Conservation (phyloP, 179 eudicot species). For the Nepenthes alata region DNA sequence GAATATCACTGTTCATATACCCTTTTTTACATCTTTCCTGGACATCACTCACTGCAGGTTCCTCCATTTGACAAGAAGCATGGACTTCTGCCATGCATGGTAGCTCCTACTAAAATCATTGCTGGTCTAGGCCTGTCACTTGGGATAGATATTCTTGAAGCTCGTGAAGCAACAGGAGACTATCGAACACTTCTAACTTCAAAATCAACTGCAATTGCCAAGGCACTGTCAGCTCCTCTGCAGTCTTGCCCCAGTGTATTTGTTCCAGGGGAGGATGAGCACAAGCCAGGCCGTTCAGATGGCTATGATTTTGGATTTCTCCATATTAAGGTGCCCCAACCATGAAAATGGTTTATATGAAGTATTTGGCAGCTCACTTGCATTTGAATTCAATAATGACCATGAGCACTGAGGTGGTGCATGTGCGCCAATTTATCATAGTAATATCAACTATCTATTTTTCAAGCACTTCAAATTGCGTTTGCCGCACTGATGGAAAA, state of each 20-base stretch:
- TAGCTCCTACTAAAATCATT: slow-evolving; percentile 93
- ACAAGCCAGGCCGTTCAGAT: slow-evolving; percentile 64
- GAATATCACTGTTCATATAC: neutral
- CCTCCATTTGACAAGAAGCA: slow-evolving; percentile 65
- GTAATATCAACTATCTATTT: too few species aligned
- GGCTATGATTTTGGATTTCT: slow-evolving; percentile 97
- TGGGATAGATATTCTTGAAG: slow-evolving; percentile 94
- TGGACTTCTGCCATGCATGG: slow-evolving; percentile 90
- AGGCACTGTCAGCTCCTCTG: slow-evolving; percentile 77
- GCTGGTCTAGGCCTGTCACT: slow-evolving; percentile 95
- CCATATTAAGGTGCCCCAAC: slow-evolving; percentile 66
- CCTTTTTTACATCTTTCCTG: neutral
- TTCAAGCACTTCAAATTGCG: too few species aligned
- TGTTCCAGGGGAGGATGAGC: slow-evolving; percentile 85
- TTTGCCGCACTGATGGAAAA: too few species aligned
- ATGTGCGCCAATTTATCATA: too few species aligned
- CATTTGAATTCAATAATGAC: too few species aligned
- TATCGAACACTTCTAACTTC: slow-evolving; percentile 82
- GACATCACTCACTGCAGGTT: slow-evolving; percentile 34
- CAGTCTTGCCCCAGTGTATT: slow-evolving; percentile 60
- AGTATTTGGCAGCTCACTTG: neutral
- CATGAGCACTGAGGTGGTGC: too few species aligned
- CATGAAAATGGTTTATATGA: neutral
- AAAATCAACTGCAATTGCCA: slow-evolving; percentile 81
- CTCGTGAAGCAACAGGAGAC: slow-evolving; percentile 97